Base-by-base conservation (phyloP, 257 asterid genomes). In the Striga asiatica region DNA sequence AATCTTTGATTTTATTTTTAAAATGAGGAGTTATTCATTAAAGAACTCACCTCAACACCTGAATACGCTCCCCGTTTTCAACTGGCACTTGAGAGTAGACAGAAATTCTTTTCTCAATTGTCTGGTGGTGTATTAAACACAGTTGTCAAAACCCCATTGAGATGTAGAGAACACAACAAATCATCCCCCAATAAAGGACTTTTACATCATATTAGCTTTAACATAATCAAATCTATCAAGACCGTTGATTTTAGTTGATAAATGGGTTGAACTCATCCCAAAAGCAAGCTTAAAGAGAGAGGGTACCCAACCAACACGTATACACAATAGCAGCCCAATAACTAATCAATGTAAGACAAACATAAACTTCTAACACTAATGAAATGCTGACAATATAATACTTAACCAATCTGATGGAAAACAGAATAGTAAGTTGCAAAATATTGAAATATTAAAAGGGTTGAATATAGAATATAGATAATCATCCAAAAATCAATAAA, bases 11-110 rank as follows among this genome's bases (percentile, higher is more conserved):
- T 18, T 42, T 18, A 18, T 6, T 7, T 43, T 43, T 5, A 18
- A 18, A 72, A 53, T 11, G 57, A 63, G 65, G 42, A 58, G 57
- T 41, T 29, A 17, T 11, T 22, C 18, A 24, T n/a, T 31, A 46
- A 23, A 34, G n/a, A 53, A 24, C 88, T 52, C 70, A 87, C 96
- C 87, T 72, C 66, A 87, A 69, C 39, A 87, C 87, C 71, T 87
- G 94, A 74, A 83, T 72, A 34, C 85, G 93, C 78, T 83, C 96
- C 73, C 96, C 96, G 77, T 87, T 83, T 71, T 83, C 87, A 22
- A 74, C 71, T 56, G 94, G 94, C 37, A 83, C 57, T 75, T 83
- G 94, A 63, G 96, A 75, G 76, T 75, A 87, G 20, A 83, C 87
- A 65, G 94, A 81, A 41, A 87, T 87, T 42, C 94, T 75, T 66